These are phyloP conservation scores for Papiliotrema laurentii DNA, from an alignment of 1,284 basidiomycete species.

Conservation along the genomic window DNA sequence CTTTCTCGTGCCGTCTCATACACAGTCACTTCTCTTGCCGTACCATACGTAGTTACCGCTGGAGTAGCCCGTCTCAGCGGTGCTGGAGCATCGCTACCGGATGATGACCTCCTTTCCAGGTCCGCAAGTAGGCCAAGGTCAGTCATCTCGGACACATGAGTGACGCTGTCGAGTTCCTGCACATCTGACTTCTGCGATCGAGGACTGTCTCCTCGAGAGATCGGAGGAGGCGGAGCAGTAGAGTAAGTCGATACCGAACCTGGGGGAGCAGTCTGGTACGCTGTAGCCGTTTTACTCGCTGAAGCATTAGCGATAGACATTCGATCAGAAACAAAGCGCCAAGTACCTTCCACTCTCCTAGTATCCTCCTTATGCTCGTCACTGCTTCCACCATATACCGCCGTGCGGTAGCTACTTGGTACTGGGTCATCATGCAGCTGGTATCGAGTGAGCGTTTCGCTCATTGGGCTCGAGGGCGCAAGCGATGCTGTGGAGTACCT, in stretches of 20 bases:
- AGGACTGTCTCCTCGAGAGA: too few species aligned
- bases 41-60: slow-evolving; percentile 11
- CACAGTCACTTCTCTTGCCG: slow-evolving; percentile 14
- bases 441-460: slow-evolving; percentile 10
- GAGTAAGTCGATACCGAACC: not conserved
- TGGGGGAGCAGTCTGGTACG: slow-evolving; percentile 18
- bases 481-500: slow-evolving; percentile 17
- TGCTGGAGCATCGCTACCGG: slow-evolving; percentile 16
- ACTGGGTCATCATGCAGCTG: slow-evolving; percentile 28
- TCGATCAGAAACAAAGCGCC: too few species aligned
- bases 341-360: too few species aligned
- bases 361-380: too few species aligned
- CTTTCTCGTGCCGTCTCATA: slow-evolving; percentile 2
- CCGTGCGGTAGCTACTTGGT: not conserved
- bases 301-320: too few species aligned
- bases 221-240: slow-evolving; percentile 11
- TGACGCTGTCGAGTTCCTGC: slow-evolving; percentile 21
- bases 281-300: not conserved
- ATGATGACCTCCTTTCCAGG: slow-evolving; percentile 36
- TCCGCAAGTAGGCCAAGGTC: slow-evolving; percentile 31
- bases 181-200: slow-evolving; percentile 11
- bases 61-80: not conserved
- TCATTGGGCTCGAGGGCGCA: slow-evolving; percentile 1
- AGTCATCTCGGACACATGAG: slow-evolving; percentile 35
- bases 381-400: too few species aligned